Evolutionary conservation across 352 stramenopile species (phyloP).

Genomic region (Phytophthora sp.): DNA sequence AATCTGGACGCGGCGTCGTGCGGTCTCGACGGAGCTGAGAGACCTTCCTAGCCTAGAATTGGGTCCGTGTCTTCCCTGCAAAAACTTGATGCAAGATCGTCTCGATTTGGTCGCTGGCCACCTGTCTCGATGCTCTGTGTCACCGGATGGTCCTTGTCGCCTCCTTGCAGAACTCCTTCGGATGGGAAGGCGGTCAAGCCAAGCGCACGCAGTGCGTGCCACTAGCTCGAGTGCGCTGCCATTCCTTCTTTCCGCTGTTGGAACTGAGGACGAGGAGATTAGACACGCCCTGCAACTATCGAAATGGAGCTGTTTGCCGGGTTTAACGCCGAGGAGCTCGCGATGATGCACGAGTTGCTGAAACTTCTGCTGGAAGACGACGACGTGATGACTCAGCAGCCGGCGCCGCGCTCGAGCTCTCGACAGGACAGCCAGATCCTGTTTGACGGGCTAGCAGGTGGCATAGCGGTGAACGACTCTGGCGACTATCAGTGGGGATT

Average conservation of each 20-base stretch:
- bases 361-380: conserved; percentile 43
- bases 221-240: conserved; percentile 1
- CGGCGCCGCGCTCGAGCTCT: conserved; percentile 17
- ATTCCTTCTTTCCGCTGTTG: conserved; percentile 40
- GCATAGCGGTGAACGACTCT: conserved; percentile 13
- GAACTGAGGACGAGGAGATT: conserved; percentile 31
- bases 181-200: conserved; percentile 21
- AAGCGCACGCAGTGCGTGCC: background rate
- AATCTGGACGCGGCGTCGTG: conserved; percentile 29
- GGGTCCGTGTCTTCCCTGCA: background rate
- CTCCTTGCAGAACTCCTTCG: conserved; percentile 28
- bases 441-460: conserved; percentile 24
- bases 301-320: conserved; percentile 46
- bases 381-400: conserved; percentile 32
- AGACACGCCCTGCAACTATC: conserved; percentile 20
- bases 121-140: conserved; percentile 30
- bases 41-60: conserved; percentile 18
- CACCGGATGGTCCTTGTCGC: conserved; percentile 27
- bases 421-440: conserved; percentile 29
- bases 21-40: conserved; percentile 14
- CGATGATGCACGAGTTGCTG: conserved; percentile 49
- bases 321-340: conserved; percentile 48
- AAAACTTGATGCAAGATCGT: conserved; percentile 26
- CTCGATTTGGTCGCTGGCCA: conserved; percentile 30
- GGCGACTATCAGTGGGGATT: conserved; percentile 18